Percentiles rank a stretch among this genome's conserved stretches.
Conservation (phyloP, 192 early-diverging fungal species). For the Coemansia sp. region DNA sequence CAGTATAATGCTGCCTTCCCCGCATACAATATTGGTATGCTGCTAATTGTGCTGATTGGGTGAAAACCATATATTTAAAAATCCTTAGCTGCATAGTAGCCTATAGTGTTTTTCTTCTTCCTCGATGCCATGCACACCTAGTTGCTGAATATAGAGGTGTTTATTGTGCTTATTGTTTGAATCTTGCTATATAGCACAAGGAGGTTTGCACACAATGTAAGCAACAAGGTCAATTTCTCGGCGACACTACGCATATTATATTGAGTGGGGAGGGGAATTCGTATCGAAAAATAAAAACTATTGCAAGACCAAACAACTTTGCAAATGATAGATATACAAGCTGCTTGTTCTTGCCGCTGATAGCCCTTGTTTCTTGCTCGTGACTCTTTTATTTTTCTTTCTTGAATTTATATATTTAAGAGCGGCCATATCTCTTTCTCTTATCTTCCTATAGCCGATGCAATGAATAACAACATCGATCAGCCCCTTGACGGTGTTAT, state of each 20-base stretch:
- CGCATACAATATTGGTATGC: neutral
- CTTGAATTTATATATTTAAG: neutral
- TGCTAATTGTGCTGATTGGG: neutral
- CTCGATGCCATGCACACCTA: neutral
- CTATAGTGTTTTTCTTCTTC: neutral
- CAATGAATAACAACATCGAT: slow-evolving; percentile 40
- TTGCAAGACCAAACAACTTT: neutral
- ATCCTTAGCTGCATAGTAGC: too few relatives aligned
- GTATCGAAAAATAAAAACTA: neutral
- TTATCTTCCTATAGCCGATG: slow-evolving; percentile 10
- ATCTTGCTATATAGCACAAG: neutral
- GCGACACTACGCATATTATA: neutral
- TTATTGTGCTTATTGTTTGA: neutral
- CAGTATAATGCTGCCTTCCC: neutral
- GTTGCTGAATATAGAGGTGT: neutral
- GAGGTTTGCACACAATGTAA: neutral
- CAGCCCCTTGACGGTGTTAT: slow-evolving; percentile 38
- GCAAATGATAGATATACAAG: slow-evolving; percentile 12
- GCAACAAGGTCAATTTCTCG: slow-evolving; percentile 8
- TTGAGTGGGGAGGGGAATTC: neutral
- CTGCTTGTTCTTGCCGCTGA: neutral
- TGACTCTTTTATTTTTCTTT: neutral
- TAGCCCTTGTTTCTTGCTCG: neutral
- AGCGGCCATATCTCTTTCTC: slow-evolving; percentile 2
- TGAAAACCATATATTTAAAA: neutral